Evolutionary conservation across 2,329 filamentous ascomycete species (phyloP).

Genomic region (Calonectria hongkongensis): DNA sequence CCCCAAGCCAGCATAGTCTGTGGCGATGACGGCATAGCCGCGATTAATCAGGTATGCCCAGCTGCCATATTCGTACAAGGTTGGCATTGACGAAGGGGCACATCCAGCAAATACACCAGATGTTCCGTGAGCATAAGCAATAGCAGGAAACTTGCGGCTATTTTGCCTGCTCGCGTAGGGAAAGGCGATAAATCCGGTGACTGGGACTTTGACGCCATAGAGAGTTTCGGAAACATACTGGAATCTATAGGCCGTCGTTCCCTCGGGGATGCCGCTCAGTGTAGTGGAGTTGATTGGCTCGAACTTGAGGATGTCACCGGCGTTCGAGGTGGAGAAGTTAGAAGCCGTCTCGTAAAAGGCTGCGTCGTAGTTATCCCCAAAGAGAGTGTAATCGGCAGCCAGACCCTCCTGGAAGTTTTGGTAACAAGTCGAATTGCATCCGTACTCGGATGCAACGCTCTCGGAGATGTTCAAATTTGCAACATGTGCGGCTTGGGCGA

Average conservation of each 20-base stretch:
- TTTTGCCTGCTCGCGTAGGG: conserved; percentile 7
- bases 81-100: conserved; percentile 42
- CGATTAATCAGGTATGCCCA: conserved; percentile 38
- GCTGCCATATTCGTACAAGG: conserved; percentile 41
- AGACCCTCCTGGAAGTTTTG: not conserved
- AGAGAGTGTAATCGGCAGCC: not conserved
- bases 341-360: conserved; percentile 25
- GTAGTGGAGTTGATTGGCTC: conserved; percentile 35
- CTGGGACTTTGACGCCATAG: conserved; percentile 39
- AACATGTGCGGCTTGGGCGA: not conserved
- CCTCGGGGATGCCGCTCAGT: conserved; percentile 31
- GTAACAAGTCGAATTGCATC: conserved; percentile 23
- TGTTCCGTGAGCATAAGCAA: conserved; percentile 46
- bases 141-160: conserved; percentile 22
- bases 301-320: conserved; percentile 45
- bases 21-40: conserved; percentile 47
- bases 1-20: conserved; percentile 42
- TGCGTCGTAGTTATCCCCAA: conserved; percentile 2
- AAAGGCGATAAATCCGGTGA: conserved; percentile 44
- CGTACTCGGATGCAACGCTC: conserved; percentile 5
- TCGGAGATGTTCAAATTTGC: conserved; percentile 13
- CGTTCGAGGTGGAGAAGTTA: conserved; percentile 20
- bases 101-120: conserved; percentile 41
- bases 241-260: conserved; percentile 42
- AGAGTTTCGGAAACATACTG: conserved; percentile 48